phyloP scores from a whole-genome alignment of 2,329 filamentous ascomycete species.

The Cercospora janseana region DNA sequence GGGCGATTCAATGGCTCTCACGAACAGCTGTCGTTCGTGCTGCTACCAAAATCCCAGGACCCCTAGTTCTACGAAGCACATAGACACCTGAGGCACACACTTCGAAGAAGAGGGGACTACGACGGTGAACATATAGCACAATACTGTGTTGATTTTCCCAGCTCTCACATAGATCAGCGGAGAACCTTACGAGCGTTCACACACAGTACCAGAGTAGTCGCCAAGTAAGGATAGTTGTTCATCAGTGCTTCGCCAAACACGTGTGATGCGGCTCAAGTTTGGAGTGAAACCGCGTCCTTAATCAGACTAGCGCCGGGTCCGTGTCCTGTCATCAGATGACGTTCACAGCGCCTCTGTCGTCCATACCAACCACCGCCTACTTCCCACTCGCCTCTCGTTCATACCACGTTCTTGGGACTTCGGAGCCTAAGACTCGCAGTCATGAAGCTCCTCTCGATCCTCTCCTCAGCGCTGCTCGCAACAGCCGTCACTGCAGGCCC shows the following conservation, averaged over 20 bases:
- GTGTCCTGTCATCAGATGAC: constrained; percentile 4
- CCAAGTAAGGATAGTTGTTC: background rate
- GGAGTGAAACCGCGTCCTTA: background rate
- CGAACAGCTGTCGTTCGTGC: constrained; percentile 6
- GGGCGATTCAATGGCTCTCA: constrained; percentile 6
- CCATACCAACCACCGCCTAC: constrained; percentile 9
- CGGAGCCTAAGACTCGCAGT: background rate
- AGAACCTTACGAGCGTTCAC: background rate
- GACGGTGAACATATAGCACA: too few species aligned
- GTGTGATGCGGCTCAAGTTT: constrained; percentile 4
- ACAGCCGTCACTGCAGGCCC: constrained; percentile 33
- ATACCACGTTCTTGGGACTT: background rate
- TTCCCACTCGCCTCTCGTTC: constrained; percentile 28
- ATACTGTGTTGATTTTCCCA: too few species aligned
- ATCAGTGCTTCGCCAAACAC: too few species aligned
- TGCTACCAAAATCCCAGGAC: constrained; percentile 6
- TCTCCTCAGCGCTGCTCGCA: constrained; percentile 32
- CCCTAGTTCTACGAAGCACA: background rate
- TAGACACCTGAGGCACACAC: background rate
- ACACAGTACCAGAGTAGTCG: background rate
- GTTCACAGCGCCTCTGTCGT: constrained; percentile 9
- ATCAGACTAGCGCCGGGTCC: background rate
- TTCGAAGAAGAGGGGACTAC: background rate
- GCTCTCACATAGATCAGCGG: too few species aligned
- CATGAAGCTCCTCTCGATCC: constrained; percentile 37